Evolutionary conservation across 2,329 filamentous ascomycete species (phyloP).

Genomic region (Tolypocladium ophioglossoides): DNA sequence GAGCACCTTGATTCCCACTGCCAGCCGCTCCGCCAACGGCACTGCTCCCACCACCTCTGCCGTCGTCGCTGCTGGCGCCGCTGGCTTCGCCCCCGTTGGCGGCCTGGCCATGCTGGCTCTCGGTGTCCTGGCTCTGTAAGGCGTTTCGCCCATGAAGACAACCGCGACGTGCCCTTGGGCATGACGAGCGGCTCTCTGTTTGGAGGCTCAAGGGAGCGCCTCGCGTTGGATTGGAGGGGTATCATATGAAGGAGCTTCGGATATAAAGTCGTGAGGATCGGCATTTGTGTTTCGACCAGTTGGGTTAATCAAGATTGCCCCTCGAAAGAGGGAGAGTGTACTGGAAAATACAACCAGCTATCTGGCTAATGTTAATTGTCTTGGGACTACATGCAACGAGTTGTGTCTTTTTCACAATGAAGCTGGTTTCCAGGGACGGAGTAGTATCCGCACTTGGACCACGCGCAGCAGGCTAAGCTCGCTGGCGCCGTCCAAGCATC

Average conservation of each 20-base stretch:
- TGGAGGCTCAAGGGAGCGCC: neutral
- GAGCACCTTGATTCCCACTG: slow-evolving; percentile 5
- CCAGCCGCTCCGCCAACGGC: slow-evolving; percentile 7
- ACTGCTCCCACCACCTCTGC: slow-evolving; percentile 5
- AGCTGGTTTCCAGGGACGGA: neutral
- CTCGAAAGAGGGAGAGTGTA: slow-evolving; percentile 3
- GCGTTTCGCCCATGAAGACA: neutral
- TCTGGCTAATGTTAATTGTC: slow-evolving; percentile 11
- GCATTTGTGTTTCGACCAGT: neutral
- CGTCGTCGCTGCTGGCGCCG: slow-evolving; percentile 17
- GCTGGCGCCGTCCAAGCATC: neutral
- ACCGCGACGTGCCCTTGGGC: neutral
- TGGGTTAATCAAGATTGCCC: slow-evolving; percentile 3
- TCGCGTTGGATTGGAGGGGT: neutral
- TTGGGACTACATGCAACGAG: neutral
- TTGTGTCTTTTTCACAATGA: neutral
- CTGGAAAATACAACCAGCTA: slow-evolving; percentile 10
- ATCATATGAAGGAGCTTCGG: neutral
- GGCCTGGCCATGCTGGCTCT: slow-evolving; percentile 21
- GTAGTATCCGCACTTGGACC: too few relatives aligned
- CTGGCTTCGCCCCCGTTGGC: slow-evolving; percentile 18
- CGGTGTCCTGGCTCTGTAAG: slow-evolving; percentile 26
- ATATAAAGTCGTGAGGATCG: neutral
- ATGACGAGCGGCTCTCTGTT: neutral
- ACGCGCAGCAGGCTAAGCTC: neutral